Base-by-base conservation (phyloP, 2,329 filamentous ascomycete genomes). In the Aspergillus eucalypticola region DNA sequence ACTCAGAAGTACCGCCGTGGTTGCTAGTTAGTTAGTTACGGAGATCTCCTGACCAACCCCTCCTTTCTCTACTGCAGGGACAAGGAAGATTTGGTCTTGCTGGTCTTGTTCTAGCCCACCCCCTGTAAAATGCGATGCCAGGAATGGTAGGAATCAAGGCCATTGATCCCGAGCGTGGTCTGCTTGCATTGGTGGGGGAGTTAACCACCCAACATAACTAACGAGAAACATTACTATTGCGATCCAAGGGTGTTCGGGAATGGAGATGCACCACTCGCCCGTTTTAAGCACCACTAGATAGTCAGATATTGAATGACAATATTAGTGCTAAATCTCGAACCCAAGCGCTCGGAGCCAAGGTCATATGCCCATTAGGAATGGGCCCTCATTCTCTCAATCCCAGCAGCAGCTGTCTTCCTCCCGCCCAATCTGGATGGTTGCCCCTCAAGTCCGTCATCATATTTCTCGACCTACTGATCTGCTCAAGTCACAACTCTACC, bases 401-500 rank as follows among this genome's bases (percentile, higher is more conserved):
- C 50, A 41, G 44, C 49, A 61, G 51, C 39, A 61, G 51, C 60
- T 56, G 53, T 49, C 55, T 62, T 29, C 56, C 60, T 63, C 56
- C 39, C 61, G 38, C 59, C 64, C 64, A 66, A 64, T 60, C 60
- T 60, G 50, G 56, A 57, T 61, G 62, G 64, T 62, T 68, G 64
- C 66, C 66, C 65, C 54, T 60, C 39, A 63, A 54, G 60, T 60
- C 65, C 61, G 62, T 64, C 66, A 64, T 65, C 59, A 66, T 54
- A 51, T 54, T 63, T 62, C 42, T 50, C 57, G 32, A 35, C 35
- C 49, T 49, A 57, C 25, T 41, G 32, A 57, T 54, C 52, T 50
- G 25, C 46, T 27, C n/a, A 35, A 17, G 46, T 25, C 8, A 32
- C 25, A 32, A 27, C 23, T 49, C 21, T 23, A 44, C 41, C 41